Percentiles rank a stretch among this genome's conserved stretches.
Conservation (phyloP, 352 stramenopile genomes). For the Pythium brassicae region DNA sequence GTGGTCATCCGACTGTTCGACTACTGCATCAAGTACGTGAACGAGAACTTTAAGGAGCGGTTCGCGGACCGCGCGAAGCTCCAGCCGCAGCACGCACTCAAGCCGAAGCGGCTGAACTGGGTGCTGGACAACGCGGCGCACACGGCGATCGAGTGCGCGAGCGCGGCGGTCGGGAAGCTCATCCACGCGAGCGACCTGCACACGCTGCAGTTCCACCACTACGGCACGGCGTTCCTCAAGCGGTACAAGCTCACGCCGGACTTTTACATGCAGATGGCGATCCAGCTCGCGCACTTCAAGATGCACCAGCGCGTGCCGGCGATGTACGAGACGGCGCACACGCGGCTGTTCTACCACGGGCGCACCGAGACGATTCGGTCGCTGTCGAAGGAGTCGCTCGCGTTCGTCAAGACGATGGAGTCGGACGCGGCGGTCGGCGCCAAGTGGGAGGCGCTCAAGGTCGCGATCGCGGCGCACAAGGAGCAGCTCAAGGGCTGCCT, state of each 20-base stretch:
- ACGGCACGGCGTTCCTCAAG: constrained; percentile 91
- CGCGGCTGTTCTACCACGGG: constrained; percentile 96
- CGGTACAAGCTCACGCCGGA: constrained; percentile 94
- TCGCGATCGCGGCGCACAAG: constrained; percentile 89
- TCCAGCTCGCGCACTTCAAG: constrained; percentile 97
- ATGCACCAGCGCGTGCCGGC: constrained; percentile 91
- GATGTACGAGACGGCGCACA: constrained; percentile 97
- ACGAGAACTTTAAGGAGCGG: constrained; percentile 87
- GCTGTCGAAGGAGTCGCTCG: constrained; percentile 85
- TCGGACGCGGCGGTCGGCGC: constrained; percentile 46
- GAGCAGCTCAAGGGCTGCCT: constrained; percentile 86
- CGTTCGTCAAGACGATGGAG: constrained; percentile 91
- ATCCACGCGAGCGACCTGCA: constrained; percentile 90
- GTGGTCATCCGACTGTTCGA: constrained; percentile 93
- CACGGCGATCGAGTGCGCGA: constrained; percentile 84
- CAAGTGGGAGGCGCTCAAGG: constrained; percentile 86
- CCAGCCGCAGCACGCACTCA: constrained; percentile 55
- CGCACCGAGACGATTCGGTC: constrained; percentile 91
- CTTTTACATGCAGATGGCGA: constrained; percentile 96
- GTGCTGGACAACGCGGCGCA: constrained; percentile 78
- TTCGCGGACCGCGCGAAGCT: constrained; percentile 74
- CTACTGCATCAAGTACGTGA: constrained; percentile 91
- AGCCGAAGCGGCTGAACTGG: constrained; percentile 75
- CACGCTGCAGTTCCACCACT: constrained; percentile 91
- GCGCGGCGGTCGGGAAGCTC: constrained; percentile 88